Evolutionary conservation across 805 yeast genomes (phyloP).

Genomic region (Sungouiozyma ichnusensis): DNA sequence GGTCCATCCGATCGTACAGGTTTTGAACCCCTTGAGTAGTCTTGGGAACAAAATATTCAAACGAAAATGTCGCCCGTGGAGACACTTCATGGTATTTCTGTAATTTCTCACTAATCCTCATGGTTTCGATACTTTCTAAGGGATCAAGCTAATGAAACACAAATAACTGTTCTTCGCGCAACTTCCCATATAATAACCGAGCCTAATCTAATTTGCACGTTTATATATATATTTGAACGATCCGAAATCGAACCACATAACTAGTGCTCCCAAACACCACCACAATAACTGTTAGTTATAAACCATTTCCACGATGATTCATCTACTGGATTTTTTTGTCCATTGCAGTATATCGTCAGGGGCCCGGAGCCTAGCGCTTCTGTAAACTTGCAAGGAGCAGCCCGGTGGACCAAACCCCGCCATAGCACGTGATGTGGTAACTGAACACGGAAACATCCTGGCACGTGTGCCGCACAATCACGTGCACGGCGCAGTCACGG

Average conservation of each 20-base stretch:
- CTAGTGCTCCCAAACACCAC: too few species aligned
- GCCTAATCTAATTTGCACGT: too few species aligned
- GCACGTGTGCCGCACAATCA: background rate
- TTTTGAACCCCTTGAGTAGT: slow-evolving; percentile 95
- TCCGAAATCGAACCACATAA: too few species aligned
- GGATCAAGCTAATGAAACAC: too few species aligned
- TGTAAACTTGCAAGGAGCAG: too few species aligned
- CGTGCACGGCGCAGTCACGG: background rate
- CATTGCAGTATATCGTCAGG: background rate
- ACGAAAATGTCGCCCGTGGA: slow-evolving; percentile 67
- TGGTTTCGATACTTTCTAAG: slow-evolving; percentile 7
- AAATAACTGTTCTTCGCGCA: too few species aligned
- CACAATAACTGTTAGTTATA: too few species aligned
- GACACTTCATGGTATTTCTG: slow-evolving; percentile 25
- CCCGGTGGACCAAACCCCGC: background rate
- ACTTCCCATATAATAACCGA: too few species aligned
- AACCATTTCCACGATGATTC: too few species aligned
- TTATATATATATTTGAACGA: too few species aligned
- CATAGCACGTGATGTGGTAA: background rate
- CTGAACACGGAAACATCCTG: background rate
- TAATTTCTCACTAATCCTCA: slow-evolving; percentile 34
- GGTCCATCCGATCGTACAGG: slow-evolving; percentile 91
- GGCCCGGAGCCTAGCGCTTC: background rate
- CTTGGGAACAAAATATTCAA: slow-evolving; percentile 95
- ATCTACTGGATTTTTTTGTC: background rate